A percentile compares a stretch with the other conserved stretches of the same genome.
phyloP scores from a whole-genome alignment of 192 early-diverging fungal species.

The Diversispora eburnea region DNA sequence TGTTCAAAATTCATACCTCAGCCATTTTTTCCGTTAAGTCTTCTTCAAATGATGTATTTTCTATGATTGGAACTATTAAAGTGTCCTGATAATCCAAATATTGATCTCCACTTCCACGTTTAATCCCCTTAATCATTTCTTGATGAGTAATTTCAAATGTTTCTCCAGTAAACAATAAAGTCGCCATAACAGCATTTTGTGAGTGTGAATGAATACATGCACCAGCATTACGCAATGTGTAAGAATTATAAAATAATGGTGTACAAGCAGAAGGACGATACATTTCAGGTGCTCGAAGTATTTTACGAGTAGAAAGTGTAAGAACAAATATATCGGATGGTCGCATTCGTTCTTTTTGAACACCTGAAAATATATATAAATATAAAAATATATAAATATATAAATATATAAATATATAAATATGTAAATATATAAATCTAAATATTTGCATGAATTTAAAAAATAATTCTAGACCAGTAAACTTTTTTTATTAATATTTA shows the following conservation, averaged over 20 bases:
- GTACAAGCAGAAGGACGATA: slow-evolving; percentile 90
- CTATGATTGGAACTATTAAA: slow-evolving; percentile 88
- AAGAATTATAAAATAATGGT: slow-evolving; percentile 92
- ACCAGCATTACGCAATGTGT: slow-evolving; percentile 75
- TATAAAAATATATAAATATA: background rate
- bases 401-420: background rate
- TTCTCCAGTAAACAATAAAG: slow-evolving; percentile 70
- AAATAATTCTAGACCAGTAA: too few relatives aligned
- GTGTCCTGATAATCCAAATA: slow-evolving; percentile 77
- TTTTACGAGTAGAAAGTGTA: slow-evolving; percentile 46
- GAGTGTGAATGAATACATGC: slow-evolving; percentile 98
- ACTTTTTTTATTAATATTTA: background rate
- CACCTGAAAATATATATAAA: slow-evolving; percentile 51
- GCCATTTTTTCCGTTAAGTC: slow-evolving; percentile 86
- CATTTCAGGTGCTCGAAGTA: slow-evolving; percentile 68
- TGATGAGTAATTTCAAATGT: slow-evolving; percentile 90
- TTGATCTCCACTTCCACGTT: slow-evolving; percentile 60
- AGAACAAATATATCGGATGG: slow-evolving; percentile 86
- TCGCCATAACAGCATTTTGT: slow-evolving; percentile 91
- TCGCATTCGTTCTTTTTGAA: slow-evolving; percentile 92
- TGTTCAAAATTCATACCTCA: slow-evolving; percentile 36
- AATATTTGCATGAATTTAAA: background rate
- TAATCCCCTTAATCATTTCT: slow-evolving; percentile 99
- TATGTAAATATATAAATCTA: background rate
- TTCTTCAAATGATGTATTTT: slow-evolving; percentile 93